Evolutionary conservation across 768 basidiomycete genomes (phyloP), one percentile per base, ranked within the genome.

Genomic region (Trametes coccinea): DNA sequence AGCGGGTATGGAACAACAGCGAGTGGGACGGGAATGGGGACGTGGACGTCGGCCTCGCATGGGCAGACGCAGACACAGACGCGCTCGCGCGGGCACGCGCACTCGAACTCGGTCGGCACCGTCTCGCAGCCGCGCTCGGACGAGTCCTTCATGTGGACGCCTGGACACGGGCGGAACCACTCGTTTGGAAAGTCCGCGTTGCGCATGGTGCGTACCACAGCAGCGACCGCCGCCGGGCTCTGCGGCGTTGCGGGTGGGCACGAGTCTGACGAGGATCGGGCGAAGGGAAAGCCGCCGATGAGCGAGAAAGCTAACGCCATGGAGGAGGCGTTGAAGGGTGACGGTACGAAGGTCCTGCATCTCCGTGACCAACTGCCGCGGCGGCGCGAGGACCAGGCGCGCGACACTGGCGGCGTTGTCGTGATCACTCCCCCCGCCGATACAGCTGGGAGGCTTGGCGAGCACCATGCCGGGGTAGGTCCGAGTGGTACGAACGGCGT

Each of bases 141-240:
- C 33, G 63, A 66, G 49, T 64, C 68, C 34, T 67, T 69, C 56
- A 66, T 69, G 65, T 65, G 66, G 66, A 53, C 60, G 5, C 67
- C 64, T 10, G 61, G 65, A 2, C 75, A 79, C 63, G 71, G 72
- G 29, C 75, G 79, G 17, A 72, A 70, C 33, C 78, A 74, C 29
- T 79, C 79, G 0, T 73, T 74, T 69, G 67, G 78, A 27, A 75
- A 73, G 67, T 68, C 74, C 1, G 77, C 78, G 2, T 51, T 81
- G 9, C 66, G 72, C 29, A 59, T 72, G 44, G 71, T 70, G 13
- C 67, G 66, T n/a, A 62, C 60, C 3, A 79, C 74, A 49, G 78
- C 76, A 44, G 71, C 48, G 61, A 74, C 63, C 46, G 77, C 62
- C 6, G 70, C 74, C 34, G 69, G 59, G 3, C 51, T 63, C 16